These are phyloP conservation scores for Schizothecium vesticola DNA, from an alignment of 495 filamentous ascomycete genomes.

Conservation along the genomic window DNA sequence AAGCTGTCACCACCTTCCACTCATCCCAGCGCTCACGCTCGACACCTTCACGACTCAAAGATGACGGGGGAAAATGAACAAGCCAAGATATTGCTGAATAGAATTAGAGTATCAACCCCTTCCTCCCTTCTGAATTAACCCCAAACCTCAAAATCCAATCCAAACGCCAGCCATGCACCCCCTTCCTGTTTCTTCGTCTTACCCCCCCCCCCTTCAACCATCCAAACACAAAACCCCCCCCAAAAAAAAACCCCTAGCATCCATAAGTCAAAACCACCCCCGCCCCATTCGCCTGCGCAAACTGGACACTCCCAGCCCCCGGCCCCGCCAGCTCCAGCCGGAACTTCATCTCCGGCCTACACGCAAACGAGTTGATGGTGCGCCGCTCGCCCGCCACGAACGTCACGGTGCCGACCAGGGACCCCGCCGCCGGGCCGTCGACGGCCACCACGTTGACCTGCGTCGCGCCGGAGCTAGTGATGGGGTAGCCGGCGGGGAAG, in stretches of 20 bases:
- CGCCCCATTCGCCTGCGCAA: slow-evolving; percentile 24
- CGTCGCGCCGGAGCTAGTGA: slow-evolving; percentile 16
- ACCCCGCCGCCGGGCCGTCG: slow-evolving; percentile 24
- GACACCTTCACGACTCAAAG: neutral
- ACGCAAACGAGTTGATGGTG: slow-evolving; percentile 32
- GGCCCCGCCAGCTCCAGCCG: slow-evolving; percentile 21
- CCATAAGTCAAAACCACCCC: slow-evolving; percentile 14
- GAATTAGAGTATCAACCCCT: neutral
- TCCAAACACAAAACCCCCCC: neutral
- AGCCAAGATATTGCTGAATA: neutral
- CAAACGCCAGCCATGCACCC: neutral
- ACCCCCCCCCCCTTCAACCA: neutral
- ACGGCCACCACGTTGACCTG: slow-evolving; percentile 29
- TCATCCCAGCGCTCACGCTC: neutral
- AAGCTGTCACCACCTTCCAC: neutral
- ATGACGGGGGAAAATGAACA: neutral
- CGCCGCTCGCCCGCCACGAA: slow-evolving; percentile 10
- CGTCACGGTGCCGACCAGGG: slow-evolving; percentile 26
- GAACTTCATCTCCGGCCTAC: slow-evolving; percentile 24
- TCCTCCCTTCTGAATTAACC: neutral
- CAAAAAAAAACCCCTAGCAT: slow-evolving; percentile 3
- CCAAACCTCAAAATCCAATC: neutral
- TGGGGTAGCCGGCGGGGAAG: slow-evolving; percentile 30
- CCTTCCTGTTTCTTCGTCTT: neutral
- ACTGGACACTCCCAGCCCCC: slow-evolving; percentile 34